A percentile compares a stretch with the other conserved stretches of the same genome.
Conservation (phyloP, 192 early-diverging fungal species). For the Backusella macrospora region DNA sequence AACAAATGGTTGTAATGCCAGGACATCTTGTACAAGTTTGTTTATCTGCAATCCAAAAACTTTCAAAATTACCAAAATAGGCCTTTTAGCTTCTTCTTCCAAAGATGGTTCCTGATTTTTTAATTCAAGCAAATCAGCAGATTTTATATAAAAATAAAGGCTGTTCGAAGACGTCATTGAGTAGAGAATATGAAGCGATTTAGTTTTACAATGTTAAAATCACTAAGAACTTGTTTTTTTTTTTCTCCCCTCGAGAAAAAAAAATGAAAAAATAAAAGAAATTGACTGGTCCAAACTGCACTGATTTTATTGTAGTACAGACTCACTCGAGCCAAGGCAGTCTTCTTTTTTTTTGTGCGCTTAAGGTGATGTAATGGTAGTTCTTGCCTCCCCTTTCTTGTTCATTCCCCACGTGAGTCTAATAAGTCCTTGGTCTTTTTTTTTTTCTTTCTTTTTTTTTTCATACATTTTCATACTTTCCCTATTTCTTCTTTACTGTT, state of each 20-base stretch:
- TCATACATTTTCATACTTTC: not conserved
- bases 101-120: not conserved
- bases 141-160: constrained; percentile 1
- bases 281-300: not conserved
- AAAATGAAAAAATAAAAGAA: not conserved
- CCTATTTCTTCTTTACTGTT: not conserved
- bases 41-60: not conserved
- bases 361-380: not conserved
- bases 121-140: not conserved
- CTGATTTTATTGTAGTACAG: not conserved
- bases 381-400: not conserved
- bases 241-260: not conserved
- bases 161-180: not conserved
- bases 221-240: too few relatives aligned
- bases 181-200: too few relatives aligned
- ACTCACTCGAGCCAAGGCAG: not conserved
- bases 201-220: too few relatives aligned
- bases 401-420: constrained; percentile 11
- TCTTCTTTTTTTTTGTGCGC: not conserved
- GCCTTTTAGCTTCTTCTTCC: not conserved
- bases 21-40: not conserved
- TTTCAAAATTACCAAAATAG: not conserved
- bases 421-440: not conserved
- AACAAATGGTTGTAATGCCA: not conserved
- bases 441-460: not conserved